Evolutionary conservation across 2,329 filamentous ascomycete genomes (phyloP).

Genomic region (Fusarium acutatum): DNA sequence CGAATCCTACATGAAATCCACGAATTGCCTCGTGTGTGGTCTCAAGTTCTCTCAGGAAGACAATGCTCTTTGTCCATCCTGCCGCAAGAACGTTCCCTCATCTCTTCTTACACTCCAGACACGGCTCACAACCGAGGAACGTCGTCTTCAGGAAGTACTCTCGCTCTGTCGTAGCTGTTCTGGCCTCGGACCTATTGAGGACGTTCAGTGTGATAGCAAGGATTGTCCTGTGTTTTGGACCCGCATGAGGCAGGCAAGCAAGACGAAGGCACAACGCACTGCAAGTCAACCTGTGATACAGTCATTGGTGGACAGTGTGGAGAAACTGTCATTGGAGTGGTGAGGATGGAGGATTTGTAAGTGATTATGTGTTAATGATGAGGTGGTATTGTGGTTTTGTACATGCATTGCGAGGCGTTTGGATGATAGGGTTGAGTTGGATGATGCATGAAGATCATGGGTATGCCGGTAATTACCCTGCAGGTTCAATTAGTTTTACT

Average conservation of each 20-base stretch:
- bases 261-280: conserved; percentile 51
- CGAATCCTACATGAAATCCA: conserved; percentile 91
- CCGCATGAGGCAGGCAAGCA: conserved; percentile 68
- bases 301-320: conserved; percentile 42
- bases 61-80: conserved; percentile 64
- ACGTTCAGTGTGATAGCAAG: conserved; percentile 86
- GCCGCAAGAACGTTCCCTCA: conserved; percentile 61
- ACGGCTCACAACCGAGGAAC: conserved; percentile 70
- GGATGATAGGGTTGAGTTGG: neutral
- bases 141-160: conserved; percentile 69
- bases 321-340: conserved; percentile 47
- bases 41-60: conserved; percentile 42
- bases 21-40: conserved; percentile 79
- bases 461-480: neutral
- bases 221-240: conserved; percentile 95
- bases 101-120: conserved; percentile 72
- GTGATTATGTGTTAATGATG: neutral
- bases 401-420: conserved; percentile 8
- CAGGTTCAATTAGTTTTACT: neutral
- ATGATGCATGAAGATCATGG: neutral
- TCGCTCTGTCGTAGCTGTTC: conserved; percentile 84
- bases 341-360: conserved; percentile 25
- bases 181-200: conserved; percentile 74
- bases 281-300: conserved; percentile 45
- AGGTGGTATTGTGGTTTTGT: neutral